phyloP scores from a whole-genome alignment of 345 rosid species.

The Boechera stricta region DNA sequence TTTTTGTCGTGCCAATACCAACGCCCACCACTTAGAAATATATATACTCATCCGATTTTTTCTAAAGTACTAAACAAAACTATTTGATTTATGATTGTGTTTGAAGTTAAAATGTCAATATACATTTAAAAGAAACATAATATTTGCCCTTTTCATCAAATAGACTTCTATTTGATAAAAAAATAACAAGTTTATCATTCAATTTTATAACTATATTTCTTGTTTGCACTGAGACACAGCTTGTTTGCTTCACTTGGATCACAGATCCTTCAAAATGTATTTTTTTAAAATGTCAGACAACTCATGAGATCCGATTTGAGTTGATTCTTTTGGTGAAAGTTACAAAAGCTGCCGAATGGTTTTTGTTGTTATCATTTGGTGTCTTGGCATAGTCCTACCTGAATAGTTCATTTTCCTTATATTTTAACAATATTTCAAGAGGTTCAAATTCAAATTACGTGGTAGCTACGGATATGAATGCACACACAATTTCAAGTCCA shows the following conservation, averaged over 20 bases:
- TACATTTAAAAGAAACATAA: not conserved
- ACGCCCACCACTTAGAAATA: not conserved
- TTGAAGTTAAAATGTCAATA: not conserved
- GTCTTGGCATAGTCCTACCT: slow-evolving; percentile 42
- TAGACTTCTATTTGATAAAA: not conserved
- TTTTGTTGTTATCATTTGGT: slow-evolving; percentile 42
- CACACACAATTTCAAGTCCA: slow-evolving; percentile 30
- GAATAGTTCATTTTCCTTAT: slow-evolving; percentile 28
- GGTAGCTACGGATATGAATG: slow-evolving; percentile 38
- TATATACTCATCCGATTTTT: not conserved
- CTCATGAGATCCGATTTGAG: slow-evolving; percentile 37
- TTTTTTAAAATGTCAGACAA: slow-evolving; percentile 21
- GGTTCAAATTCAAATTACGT: slow-evolving; percentile 45
- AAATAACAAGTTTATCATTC: not conserved
- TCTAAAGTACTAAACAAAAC: not conserved
- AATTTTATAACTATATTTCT: not conserved
- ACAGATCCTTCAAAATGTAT: slow-evolving; percentile 6
- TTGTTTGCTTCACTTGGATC: slow-evolving; percentile 31
- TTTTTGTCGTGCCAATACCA: slow-evolving; percentile 11
- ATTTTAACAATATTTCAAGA: slow-evolving; percentile 40
- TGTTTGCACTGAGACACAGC: slow-evolving; percentile 17
- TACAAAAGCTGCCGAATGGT: slow-evolving; percentile 38
- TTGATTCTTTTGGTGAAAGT: slow-evolving; percentile 33
- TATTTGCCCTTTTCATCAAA: not conserved
- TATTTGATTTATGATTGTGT: not conserved